Percentiles rank a stretch among this genome's conserved stretches.
phyloP scores from a whole-genome alignment of 2,329 filamentous ascomycete genomes.

The Colletotrichum falcatum region DNA sequence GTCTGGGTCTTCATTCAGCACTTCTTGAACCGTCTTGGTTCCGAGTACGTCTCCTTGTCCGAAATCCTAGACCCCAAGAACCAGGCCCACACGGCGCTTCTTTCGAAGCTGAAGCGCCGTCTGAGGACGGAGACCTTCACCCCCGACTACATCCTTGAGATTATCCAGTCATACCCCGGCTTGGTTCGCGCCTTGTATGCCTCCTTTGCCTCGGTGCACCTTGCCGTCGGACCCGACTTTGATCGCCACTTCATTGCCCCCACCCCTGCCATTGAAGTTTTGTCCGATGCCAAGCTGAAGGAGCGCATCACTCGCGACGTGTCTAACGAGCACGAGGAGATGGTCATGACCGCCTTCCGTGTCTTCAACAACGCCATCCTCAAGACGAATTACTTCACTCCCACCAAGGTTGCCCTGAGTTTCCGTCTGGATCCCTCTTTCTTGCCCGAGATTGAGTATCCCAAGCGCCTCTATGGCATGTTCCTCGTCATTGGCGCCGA shows the following conservation, averaged over 20 bases:
- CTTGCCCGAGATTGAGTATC: conserved; percentile 91
- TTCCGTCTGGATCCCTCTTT: conserved; percentile 93
- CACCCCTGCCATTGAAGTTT: conserved; percentile 72
- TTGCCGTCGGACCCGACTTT: conserved; percentile 64
- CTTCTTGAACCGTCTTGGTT: conserved; percentile 94
- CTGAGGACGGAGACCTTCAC: conserved; percentile 97
- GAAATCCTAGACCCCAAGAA: conserved; percentile 85
- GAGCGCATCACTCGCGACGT: conserved; percentile 84
- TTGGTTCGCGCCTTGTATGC: conserved; percentile 91
- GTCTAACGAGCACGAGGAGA: conserved; percentile 93
- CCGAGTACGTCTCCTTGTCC: conserved; percentile 89
- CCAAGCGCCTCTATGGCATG: conserved; percentile 95
- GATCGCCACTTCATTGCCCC: conserved; percentile 65
- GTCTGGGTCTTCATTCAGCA: conserved; percentile 98
- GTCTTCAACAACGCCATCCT: conserved; percentile 94
- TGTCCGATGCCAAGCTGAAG: conserved; percentile 80
- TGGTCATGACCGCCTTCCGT: conserved; percentile 97
- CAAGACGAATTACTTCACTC: conserved; percentile 98
- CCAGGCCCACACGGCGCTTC: conserved; percentile 43
- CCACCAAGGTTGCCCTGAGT: conserved; percentile 96
- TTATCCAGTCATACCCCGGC: conserved; percentile 90
- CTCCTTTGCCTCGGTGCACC: conserved; percentile 90
- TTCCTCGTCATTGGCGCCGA: conserved; percentile 98
- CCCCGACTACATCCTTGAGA: conserved; percentile 96
- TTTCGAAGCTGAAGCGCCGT: conserved; percentile 87